Conservation (phyloP, 179 eudicot species). For the Monotropa hypopitys region DNA sequence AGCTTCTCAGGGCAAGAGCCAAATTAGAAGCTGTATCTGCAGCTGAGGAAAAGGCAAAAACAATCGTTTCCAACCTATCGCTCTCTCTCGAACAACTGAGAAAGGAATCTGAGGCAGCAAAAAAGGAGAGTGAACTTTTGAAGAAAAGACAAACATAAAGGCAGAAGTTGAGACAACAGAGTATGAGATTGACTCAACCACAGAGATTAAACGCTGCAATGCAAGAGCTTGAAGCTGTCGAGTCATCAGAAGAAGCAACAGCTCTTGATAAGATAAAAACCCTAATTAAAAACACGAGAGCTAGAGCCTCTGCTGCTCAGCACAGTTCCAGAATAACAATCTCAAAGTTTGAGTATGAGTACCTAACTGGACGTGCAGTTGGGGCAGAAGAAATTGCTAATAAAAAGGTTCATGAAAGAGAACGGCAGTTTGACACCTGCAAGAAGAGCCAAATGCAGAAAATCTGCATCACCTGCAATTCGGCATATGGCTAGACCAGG, state of each 20-base stretch:
- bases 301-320: constrained; percentile 39
- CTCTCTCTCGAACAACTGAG: constrained; percentile 36
- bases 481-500: constrained; percentile 30
- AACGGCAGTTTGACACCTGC: constrained; percentile 28
- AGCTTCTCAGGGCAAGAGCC: constrained; percentile 51
- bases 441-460: constrained; percentile 36
- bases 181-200: constrained; percentile 31
- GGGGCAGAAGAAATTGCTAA: constrained; percentile 57
- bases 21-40: constrained; percentile 39
- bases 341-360: constrained; percentile 74
- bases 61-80: constrained; percentile 30
- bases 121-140: constrained; percentile 32
- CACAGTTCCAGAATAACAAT: constrained; percentile 45
- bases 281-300: constrained; percentile 31
- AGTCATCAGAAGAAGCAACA: constrained; percentile 53
- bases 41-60: constrained; percentile 41
- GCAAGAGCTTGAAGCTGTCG: constrained; percentile 47
- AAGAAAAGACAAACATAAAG: constrained; percentile 31
- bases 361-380: constrained; percentile 49
- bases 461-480: constrained; percentile 35
- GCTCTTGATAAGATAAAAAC: constrained; percentile 48
- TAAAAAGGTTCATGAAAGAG: constrained; percentile 40
- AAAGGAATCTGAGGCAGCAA: constrained; percentile 31
- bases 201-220: constrained; percentile 34
- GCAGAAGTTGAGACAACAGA: constrained; percentile 34